These are phyloP conservation scores for Metschnikowia kofuensis DNA, from an alignment of 805 yeast genomes.

Conservation along the genomic window DNA sequence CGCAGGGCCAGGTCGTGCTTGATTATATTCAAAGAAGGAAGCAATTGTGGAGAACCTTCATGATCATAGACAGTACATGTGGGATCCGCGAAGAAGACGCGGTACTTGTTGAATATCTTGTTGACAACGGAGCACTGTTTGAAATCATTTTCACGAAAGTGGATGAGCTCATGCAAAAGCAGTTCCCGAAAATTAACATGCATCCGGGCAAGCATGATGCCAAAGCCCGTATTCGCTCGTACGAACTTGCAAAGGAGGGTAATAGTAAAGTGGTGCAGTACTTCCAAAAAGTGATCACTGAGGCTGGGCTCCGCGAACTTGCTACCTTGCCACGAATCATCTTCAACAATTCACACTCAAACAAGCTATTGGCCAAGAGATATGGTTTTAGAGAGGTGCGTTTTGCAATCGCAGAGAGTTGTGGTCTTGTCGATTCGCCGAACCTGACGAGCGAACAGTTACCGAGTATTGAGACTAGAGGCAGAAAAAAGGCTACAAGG, in stretches of 20 bases:
- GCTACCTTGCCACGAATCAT: conserved; percentile 41
- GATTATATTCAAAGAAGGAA: conserved; percentile 57
- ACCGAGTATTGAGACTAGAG: not conserved
- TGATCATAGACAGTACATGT: conserved; percentile 57
- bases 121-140: conserved; percentile 58
- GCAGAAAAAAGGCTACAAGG: conserved; percentile 2
- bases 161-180: conserved; percentile 47
- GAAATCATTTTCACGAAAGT: conserved; percentile 77
- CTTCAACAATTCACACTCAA: conserved; percentile 51
- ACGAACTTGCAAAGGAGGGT: conserved; percentile 17
- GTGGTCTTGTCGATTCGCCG: conserved; percentile 35
- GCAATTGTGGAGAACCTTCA: conserved; percentile 54
- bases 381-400: conserved; percentile 57
- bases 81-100: conserved; percentile 62
- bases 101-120: conserved; percentile 48
- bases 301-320: conserved; percentile 32
- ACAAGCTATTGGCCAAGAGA: conserved; percentile 33
- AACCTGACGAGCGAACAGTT: not conserved
- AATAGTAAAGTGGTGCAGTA: conserved; percentile 27
- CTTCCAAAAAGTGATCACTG: conserved; percentile 35
- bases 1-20: conserved; percentile 69
- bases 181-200: conserved; percentile 19
- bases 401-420: conserved; percentile 48
- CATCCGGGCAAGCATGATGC: conserved; percentile 8
- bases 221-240: conserved; percentile 4